Conservation (phyloP, 306 rosid genomes). For the Pyrus pyrifolia region DNA sequence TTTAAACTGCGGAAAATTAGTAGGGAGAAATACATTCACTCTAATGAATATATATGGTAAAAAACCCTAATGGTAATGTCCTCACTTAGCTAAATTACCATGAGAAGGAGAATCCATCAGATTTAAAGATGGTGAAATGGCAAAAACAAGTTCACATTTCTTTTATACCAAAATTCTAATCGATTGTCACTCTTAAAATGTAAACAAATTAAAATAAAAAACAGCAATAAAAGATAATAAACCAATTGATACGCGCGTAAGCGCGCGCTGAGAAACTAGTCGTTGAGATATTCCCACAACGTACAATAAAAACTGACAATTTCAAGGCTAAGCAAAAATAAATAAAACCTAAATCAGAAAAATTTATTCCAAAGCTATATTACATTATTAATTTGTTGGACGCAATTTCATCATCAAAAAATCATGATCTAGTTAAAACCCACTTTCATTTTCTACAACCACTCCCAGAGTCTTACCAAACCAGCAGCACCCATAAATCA, state of each 20-base stretch:
- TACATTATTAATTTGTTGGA: slow-evolving; percentile 16
- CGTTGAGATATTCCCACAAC: background rate
- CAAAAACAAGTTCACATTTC: too few relatives aligned
- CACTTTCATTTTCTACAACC: slow-evolving; percentile 3
- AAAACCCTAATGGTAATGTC: background rate
- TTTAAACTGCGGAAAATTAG: too few relatives aligned
- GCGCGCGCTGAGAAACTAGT: background rate
- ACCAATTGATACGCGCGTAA: too few relatives aligned
- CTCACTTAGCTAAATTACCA: background rate
- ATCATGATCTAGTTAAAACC: slow-evolving; percentile 14
- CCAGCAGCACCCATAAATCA: background rate
- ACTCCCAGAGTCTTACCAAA: slow-evolving; percentile 18
- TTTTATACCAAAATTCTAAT: too few relatives aligned
- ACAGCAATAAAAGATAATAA: background rate
- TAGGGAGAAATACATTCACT: background rate
- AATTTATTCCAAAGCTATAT: background rate
- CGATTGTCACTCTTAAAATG: too few relatives aligned
- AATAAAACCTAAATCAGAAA: background rate
- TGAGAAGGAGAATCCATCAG: background rate
- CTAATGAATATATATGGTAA: too few relatives aligned
- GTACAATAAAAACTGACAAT: background rate
- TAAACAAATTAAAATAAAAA: background rate
- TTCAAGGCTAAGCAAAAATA: background rate
- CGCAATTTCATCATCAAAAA: slow-evolving; percentile 37
- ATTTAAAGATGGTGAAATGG: too few relatives aligned